These are phyloP conservation scores for Asclepias syriaca DNA, from an alignment of 257 asterid species.

Conservation along the genomic window DNA sequence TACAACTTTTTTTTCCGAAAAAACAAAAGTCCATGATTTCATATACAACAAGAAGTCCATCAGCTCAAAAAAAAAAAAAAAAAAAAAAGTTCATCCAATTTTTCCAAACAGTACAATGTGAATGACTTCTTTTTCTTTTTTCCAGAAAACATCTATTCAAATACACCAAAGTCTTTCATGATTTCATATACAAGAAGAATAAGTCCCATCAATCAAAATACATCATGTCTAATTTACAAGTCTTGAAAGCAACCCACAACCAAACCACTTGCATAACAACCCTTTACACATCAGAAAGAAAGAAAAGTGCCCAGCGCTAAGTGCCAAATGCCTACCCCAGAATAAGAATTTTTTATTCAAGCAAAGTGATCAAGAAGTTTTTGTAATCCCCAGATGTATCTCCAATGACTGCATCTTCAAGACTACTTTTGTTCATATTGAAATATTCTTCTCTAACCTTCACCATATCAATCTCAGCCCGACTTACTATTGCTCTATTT, in stretches of 20 bases:
- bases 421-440: constrained; percentile 31
- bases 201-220: no score
- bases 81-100: no score
- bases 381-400: constrained; percentile 85
- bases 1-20: no score
- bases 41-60: no score
- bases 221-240: no score
- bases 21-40: no score
- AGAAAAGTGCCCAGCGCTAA: background rate
- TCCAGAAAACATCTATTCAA: no score
- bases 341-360: constrained; percentile 45
- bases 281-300: background rate
- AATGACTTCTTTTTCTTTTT: no score
- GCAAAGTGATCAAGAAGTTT: constrained; percentile 66
- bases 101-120: no score
- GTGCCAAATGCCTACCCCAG: background rate
- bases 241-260: background rate
- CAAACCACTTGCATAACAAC: background rate
- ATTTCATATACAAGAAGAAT: no score
- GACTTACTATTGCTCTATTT: constrained; percentile 54
- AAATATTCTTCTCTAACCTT: constrained; percentile 57
- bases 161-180: no score
- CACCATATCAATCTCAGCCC: constrained; percentile 78
- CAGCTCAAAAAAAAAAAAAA: no score
- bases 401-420: constrained; percentile 57